Evolutionary conservation across 345 rosid genomes (phyloP).

Genomic region (Syzygium grande): DNA sequence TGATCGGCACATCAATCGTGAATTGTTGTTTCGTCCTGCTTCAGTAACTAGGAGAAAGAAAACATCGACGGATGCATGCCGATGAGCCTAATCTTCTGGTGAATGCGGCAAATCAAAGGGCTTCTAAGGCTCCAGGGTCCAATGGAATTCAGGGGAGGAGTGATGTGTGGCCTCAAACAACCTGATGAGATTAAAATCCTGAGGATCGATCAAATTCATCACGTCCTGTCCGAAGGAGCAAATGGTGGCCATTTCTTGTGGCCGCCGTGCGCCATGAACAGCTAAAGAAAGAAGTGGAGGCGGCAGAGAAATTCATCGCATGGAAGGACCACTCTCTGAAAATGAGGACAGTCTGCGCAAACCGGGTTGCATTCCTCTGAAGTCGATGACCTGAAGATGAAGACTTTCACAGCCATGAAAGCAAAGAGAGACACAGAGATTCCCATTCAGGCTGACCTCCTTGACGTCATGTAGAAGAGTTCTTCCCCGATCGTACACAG

Average conservation of each 20-base stretch:
- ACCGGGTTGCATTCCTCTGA: not conserved
- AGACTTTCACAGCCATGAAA: not conserved
- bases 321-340: not conserved
- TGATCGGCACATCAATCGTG: not conserved
- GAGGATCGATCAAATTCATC: not conserved
- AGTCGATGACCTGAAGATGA: not conserved
- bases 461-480: slow-evolving; percentile 63
- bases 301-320: not conserved
- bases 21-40: not conserved
- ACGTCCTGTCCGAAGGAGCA: not conserved
- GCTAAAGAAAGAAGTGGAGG: not conserved
- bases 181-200: not conserved
- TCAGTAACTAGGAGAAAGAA: not conserved
- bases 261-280: not conserved
- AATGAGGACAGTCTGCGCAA: not conserved
- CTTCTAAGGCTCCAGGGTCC: not conserved
- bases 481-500: slow-evolving; percentile 54
- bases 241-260: not conserved
- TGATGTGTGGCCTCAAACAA: not conserved
- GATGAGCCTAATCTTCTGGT: not conserved
- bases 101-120: not conserved
- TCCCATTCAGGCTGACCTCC: slow-evolving; percentile 24
- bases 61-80: not conserved
- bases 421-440: not conserved
- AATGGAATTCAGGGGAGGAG: not conserved